These are phyloP conservation scores for Hibiscus mutabilis DNA, from an alignment of 345 rosid genomes.

Conservation along the genomic window DNA sequence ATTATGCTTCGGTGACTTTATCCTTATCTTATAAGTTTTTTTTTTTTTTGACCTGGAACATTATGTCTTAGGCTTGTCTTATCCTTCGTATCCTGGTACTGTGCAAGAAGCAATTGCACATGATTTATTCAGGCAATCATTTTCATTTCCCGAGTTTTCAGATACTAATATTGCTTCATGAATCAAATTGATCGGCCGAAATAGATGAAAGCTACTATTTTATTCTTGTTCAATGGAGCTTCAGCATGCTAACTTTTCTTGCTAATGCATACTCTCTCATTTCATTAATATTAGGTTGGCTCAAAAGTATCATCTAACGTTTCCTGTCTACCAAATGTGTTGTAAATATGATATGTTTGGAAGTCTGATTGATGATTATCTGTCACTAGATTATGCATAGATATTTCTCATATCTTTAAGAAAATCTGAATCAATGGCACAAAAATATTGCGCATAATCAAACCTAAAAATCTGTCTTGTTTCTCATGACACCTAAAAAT, in stretches of 20 bases:
- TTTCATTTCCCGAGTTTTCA: background rate
- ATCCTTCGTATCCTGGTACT: background rate
- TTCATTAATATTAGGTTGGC: background rate
- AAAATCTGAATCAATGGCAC: background rate
- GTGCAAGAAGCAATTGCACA: background rate
- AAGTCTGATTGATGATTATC: background rate
- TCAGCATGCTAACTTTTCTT: background rate
- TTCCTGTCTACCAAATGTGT: background rate
- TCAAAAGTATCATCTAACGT: background rate
- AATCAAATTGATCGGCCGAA: background rate
- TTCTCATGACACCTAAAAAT: background rate
- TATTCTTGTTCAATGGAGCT: background rate
- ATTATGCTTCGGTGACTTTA: background rate
- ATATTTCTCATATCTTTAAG: background rate
- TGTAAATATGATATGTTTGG: background rate
- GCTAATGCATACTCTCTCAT: background rate
- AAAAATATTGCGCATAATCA: background rate
- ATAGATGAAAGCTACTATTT: background rate
- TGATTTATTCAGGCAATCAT: background rate
- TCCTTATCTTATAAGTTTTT: background rate
- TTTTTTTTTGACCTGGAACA: background rate
- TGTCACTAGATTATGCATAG: background rate
- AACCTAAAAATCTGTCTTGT: background rate
- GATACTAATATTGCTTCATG: background rate
- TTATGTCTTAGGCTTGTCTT: background rate